Percentiles rank a stretch among this genome's conserved stretches.
Evolutionary conservation across 1,139 yeast species (phyloP).

Genomic region (Torulaspora globosa): DNA sequence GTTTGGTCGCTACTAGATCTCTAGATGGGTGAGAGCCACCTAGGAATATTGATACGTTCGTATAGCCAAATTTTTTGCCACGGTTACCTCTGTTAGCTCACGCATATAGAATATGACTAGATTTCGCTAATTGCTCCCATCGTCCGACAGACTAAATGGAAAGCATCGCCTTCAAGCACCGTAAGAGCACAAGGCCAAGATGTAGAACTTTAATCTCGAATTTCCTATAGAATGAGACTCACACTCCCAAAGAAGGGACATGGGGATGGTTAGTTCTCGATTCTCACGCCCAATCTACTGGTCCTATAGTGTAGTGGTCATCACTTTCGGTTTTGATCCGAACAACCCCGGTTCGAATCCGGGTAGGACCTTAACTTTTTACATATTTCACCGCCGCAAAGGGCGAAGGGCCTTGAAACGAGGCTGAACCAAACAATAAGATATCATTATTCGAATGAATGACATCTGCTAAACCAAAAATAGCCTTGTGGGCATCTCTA

Average conservation of each 20-base stretch:
- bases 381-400: constrained; percentile 14
- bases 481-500: neutral
- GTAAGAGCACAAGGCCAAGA: no score
- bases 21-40: neutral
- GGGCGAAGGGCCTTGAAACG: constrained; percentile 4
- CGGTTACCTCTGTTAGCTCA: no score
- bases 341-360: constrained; percentile 94
- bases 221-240: no score
- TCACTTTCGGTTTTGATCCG: constrained; percentile 73
- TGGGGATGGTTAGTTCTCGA: no score
- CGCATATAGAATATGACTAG: no score
- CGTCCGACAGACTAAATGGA: no score
- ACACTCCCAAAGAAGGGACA: no score
- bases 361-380: constrained; percentile 78
- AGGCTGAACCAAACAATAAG: neutral
- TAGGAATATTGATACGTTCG: neutral
- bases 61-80: neutral
- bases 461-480: constrained; percentile 1
- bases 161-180: no score
- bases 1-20: constrained; percentile 11
- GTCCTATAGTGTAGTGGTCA: constrained; percentile 59
- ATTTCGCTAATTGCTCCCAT: no score
- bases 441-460: neutral
- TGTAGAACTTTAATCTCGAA: no score
- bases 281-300: no score